Evolutionary conservation across 352 stramenopile genomes (phyloP), one percentile per base, ranked within the genome.

Genomic region (Globisporangium echinulatum): DNA sequence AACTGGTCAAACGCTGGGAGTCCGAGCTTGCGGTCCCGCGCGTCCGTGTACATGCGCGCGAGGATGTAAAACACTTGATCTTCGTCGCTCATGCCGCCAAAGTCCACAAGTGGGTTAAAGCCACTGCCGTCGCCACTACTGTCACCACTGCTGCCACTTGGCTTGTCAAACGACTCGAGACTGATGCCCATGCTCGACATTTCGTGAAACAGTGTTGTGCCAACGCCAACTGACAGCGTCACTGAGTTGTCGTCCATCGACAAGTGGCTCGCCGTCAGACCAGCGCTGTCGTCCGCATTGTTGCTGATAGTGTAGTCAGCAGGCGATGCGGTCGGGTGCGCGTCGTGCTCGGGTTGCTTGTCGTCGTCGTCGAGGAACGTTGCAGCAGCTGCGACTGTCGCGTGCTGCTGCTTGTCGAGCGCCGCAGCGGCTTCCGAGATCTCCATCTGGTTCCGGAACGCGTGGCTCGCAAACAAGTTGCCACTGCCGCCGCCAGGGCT

Each of bases 41-140:
- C 68, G 58, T 86, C 80, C 52, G 79, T 86, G 67, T 89, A 91
- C 82, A 91, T 91, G 37, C 73, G 69, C 39, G 82, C 82, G 38
- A 91, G 64, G 50, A 91, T 91, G 72, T 88, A 89, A 58, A 86
- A 89, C n/a, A 91, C 82, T 56, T 87, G 70, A 42, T 89, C 82
- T 72, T 91, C 82, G 44, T 82, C 76, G 15, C 62, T 53, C n/a
- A 84, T 58, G 39, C 70, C 68, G 48, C 59, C 53, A 63, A 89
- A 80, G 58, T 81, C 79, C 15, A 67, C 56, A 33, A 87, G 56
- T 25, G 74, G 52, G 47, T 63, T 70, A 17, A 65, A 65, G 19
- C 59, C 38, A 33, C 25, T 33, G 25, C 25, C 25, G 25, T 33
- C 25, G 2, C 25, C 25, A 33, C 25, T 3, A 33, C 25, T 33